phyloP scores from a whole-genome alignment of 805 yeast genomes.

The Kluyveromyces aestuarii region DNA sequence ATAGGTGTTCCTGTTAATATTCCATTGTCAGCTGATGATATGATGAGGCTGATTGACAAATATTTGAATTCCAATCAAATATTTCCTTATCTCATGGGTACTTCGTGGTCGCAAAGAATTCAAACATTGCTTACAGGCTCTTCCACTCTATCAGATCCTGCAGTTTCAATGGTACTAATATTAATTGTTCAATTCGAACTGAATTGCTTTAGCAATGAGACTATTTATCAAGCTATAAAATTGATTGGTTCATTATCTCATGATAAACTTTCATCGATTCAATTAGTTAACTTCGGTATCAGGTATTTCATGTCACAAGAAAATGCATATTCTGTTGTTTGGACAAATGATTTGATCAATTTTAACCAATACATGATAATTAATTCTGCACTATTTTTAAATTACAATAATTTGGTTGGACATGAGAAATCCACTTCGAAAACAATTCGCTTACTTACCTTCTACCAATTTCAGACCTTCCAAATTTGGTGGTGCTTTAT shows the following conservation, averaged over 20 bases:
- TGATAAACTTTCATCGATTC: constrained; percentile 12
- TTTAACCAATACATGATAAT: constrained; percentile 9
- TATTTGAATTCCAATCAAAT: constrained; percentile 5
- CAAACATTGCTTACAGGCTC: neutral
- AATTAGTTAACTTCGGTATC: constrained; percentile 15
- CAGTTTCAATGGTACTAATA: constrained; percentile 12
- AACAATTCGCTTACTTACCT: constrained; percentile 12
- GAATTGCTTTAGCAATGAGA: constrained; percentile 21
- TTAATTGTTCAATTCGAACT: constrained; percentile 24
- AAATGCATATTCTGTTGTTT: constrained; percentile 2
- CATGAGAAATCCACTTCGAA: constrained; percentile 1
- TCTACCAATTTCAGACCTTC: constrained; percentile 25
- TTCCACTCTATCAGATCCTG: constrained; percentile 8
- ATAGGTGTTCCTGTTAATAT: constrained; percentile 5
- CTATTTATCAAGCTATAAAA: constrained; percentile 20
- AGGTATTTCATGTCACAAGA: constrained; percentile 21
- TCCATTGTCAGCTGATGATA: constrained; percentile 1
- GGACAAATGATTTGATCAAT: constrained; percentile 3
- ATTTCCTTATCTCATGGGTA: constrained; percentile 5
- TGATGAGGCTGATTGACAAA: constrained; percentile 2
- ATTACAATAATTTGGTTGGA: constrained; percentile 9
- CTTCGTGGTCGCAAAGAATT: constrained; percentile 2
- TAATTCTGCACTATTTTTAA: constrained; percentile 17
- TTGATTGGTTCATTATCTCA: constrained; percentile 12
- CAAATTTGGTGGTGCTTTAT: constrained; percentile 24